phyloP scores from a whole-genome alignment of 2,329 filamentous ascomycete species.

The Neofusicoccum kwambonambiense region DNA sequence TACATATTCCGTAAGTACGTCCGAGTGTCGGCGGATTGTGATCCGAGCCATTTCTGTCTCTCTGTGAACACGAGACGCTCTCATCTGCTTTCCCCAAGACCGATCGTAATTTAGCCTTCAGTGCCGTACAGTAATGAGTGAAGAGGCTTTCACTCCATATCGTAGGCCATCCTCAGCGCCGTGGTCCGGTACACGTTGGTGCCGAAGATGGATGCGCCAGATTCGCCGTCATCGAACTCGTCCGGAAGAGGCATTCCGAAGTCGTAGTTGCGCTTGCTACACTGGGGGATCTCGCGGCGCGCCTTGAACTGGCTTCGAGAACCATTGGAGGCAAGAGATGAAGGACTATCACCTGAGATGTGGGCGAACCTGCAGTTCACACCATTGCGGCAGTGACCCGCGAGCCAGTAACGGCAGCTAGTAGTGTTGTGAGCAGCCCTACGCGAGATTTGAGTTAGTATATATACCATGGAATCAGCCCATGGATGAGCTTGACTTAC shows the following conservation, averaged over 20 bases:
- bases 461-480: neutral
- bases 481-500: neutral
- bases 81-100: neutral
- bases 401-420: slow-evolving; percentile 15
- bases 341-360: neutral
- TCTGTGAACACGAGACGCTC: too few relatives aligned
- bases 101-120: neutral
- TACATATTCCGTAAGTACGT: too few relatives aligned
- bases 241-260: neutral
- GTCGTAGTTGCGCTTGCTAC: neutral
- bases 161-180: neutral
- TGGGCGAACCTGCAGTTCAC: slow-evolving; percentile 1
- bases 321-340: neutral
- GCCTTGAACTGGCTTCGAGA: neutral
- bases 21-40: too few relatives aligned
- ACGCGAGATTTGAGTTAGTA: too few relatives aligned
- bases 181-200: neutral
- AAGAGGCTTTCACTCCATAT: neutral
- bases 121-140: neutral
- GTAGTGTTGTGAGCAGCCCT: neutral
- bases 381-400: slow-evolving; percentile 6
- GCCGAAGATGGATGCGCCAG: neutral
- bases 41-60: too few relatives aligned
- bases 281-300: neutral
- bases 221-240: neutral